Base-by-base conservation (phyloP, 257 asterid species). In the Phtheirospermum japonicum region DNA sequence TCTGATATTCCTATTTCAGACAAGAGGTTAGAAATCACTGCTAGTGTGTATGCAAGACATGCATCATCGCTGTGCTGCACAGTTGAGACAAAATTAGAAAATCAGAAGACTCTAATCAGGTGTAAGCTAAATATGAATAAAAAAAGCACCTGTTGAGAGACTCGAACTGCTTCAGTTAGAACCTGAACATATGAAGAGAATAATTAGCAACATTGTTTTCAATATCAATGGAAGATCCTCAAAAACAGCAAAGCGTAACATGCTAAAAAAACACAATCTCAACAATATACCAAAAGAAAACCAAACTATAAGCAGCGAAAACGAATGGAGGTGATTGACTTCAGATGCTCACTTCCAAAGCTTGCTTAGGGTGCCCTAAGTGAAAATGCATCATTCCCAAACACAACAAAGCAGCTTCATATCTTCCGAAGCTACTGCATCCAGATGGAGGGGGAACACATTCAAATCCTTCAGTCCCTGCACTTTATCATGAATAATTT, bases 391-490 rank as follows among this genome's bases (percentile, higher is more conserved):
- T 87, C 96, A 89, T 89, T 68, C 97, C 99, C 75, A 89, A 80
- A 75, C 96, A 89, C 76, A 92, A 72, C 67, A 92, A 77, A 55
- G 96, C 99, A 61, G 79, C 77, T 75, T 89, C 97, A 73, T 85
- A 92, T 83, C 96, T 89, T 59, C 97, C 97, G 65, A 81, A 75
- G 78, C 74, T 75, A 69, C 57, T 69, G 78, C 76, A 68, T 69
- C 87, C 82, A 50, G 91, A 79, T 45, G 88, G 82, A 69, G 90
- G 80, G 23, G 94, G 80, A 67, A 65, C 77, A 72, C 62, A 70
- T 57, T 89, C 96, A 66, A 79, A 70, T 70, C 99, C 99, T 82
- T 92, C 99, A 57, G 85, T 89, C 95, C 99, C 99, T 89, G 99
- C 99, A 92, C 99, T 91, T 88, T 77, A 79, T 75, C 74, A 79